phyloP scores from a whole-genome alignment of 2,329 filamentous ascomycete genomes.

The Epichloe gansuensis region DNA sequence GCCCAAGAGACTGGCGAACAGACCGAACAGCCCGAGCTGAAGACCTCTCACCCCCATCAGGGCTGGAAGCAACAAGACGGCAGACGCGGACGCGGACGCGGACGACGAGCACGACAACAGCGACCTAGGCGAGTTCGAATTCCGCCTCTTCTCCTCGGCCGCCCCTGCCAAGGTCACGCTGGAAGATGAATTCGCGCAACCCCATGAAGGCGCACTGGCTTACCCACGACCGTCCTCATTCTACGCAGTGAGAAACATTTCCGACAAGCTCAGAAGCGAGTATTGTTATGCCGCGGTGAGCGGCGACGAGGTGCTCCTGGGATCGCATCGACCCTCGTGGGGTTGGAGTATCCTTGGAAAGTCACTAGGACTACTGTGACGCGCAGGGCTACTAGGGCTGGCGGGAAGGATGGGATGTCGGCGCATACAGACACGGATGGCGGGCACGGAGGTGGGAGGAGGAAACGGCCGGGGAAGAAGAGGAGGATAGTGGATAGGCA shows the following conservation, averaged over 20 bases:
- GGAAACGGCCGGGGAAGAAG: slow-evolving; percentile 45
- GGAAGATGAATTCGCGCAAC: slow-evolving; percentile 26
- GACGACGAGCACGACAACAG: slow-evolving; percentile 13
- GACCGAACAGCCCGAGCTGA: not conserved
- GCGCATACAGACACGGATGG: slow-evolving; percentile 10
- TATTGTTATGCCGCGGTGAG: slow-evolving; percentile 37
- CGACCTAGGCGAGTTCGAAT: slow-evolving; percentile 35
- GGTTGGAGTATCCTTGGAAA: slow-evolving; percentile 48
- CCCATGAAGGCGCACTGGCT: slow-evolving; percentile 25
- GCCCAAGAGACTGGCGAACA: slow-evolving; percentile 6
- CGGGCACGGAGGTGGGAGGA: slow-evolving; percentile 15
- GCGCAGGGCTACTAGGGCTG: slow-evolving; percentile 12
- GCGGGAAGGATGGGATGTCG: not conserved
- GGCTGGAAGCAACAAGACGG: not conserved
- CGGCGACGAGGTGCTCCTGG: slow-evolving; percentile 36
- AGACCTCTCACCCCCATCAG: not conserved
- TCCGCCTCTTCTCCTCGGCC: slow-evolving; percentile 43
- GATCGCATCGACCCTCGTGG: slow-evolving; percentile 36
- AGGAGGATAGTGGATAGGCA: slow-evolving; percentile 39
- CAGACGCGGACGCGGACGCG: slow-evolving; percentile 14
- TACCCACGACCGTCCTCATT: slow-evolving; percentile 30
- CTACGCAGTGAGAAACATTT: slow-evolving; percentile 33
- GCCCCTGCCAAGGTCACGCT: slow-evolving; percentile 39
- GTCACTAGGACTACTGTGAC: slow-evolving; percentile 33
- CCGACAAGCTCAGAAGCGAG: slow-evolving; percentile 23